Conservation (phyloP, 2,329 filamentous ascomycete species). For the Monosporascus sp. region DNA sequence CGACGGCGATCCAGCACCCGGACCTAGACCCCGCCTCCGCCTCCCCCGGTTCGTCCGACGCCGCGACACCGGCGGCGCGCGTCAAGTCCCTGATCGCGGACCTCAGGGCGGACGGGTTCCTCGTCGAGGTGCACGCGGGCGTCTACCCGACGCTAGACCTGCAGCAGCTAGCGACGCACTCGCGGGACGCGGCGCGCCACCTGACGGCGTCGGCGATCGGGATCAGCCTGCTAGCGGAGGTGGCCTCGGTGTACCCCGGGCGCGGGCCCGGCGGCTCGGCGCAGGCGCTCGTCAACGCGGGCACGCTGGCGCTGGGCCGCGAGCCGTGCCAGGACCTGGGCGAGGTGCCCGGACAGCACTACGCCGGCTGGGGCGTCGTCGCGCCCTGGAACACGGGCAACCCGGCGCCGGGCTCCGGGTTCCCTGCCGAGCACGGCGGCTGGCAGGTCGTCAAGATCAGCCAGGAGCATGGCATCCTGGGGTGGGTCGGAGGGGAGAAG, state of each 20-base stretch:
- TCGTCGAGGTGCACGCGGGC: slow-evolving; percentile 68
- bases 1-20: slow-evolving; percentile 58
- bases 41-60: slow-evolving; percentile 18
- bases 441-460: slow-evolving; percentile 69
- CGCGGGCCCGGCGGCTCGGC: slow-evolving; percentile 42
- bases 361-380: slow-evolving; percentile 66
- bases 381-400: slow-evolving; percentile 48
- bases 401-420: slow-evolving; percentile 35
- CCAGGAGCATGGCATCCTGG: slow-evolving; percentile 73
- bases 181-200: slow-evolving; percentile 37
- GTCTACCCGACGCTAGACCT: slow-evolving; percentile 73
- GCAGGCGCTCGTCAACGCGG: slow-evolving; percentile 66
- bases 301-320: slow-evolving; percentile 63
- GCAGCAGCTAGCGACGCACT: slow-evolving; percentile 72
- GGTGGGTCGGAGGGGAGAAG: slow-evolving; percentile 46
- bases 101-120: slow-evolving; percentile 33
- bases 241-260: slow-evolving; percentile 61
- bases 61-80: slow-evolving; percentile 27
- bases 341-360: slow-evolving; percentile 35
- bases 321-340: slow-evolving; percentile 59
- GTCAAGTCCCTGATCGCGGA: slow-evolving; percentile 35
- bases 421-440: slow-evolving; percentile 37
- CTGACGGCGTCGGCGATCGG: slow-evolving; percentile 52
- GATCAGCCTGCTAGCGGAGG: slow-evolving; percentile 65
- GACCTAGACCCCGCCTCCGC: slow-evolving; percentile 15